These are phyloP conservation scores for Sistotremastrum suecicum DNA, from an alignment of 768 basidiomycete species.

Conservation along the genomic window DNA sequence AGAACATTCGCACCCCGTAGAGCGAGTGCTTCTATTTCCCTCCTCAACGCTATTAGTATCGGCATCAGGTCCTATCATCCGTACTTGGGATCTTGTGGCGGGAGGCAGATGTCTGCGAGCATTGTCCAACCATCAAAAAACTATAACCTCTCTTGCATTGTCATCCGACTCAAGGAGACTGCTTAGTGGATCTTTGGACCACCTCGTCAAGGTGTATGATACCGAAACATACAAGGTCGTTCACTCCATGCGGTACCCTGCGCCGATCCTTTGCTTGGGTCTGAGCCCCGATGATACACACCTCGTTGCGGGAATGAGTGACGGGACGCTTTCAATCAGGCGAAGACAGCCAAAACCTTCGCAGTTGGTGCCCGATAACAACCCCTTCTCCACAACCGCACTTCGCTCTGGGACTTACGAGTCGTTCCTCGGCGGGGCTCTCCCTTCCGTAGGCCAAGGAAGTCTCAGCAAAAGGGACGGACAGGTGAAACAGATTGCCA, in stretches of 20 bases:
- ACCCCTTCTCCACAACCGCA: constrained; percentile 21
- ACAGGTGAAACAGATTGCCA: constrained; percentile 31
- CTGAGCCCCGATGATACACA: constrained; percentile 95
- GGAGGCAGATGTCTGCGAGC: constrained; percentile 84
- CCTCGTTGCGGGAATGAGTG: constrained; percentile 93
- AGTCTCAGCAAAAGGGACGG: constrained; percentile 6
- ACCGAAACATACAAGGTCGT: constrained; percentile 87
- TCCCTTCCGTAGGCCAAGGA: constrained; percentile 44
- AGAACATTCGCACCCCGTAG: constrained; percentile 50
- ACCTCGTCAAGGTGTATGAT: constrained; percentile 99
- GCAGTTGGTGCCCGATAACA: constrained; percentile 29
- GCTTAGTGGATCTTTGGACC: constrained; percentile 84
- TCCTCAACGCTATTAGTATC: constrained; percentile 78
- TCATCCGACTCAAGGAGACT: constrained; percentile 63
- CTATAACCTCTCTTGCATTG: constrained; percentile 80
- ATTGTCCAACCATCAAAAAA: constrained; percentile 96
- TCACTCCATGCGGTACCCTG: constrained; percentile 97
- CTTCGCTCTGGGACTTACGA: constrained; percentile 49
- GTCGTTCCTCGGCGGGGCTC: constrained; percentile 42
- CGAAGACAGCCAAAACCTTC: constrained; percentile 66
- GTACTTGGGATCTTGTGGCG: constrained; percentile 90
- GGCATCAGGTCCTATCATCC: constrained; percentile 81
- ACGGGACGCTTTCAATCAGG: constrained; percentile 95
- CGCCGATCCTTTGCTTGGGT: constrained; percentile 79
- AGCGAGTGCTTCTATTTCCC: constrained; percentile 87